Percentiles rank a stretch among this genome's conserved stretches.
These are phyloP conservation scores for Fennellomyces sp. DNA, from an alignment of 371 early-diverging fungal genomes.

Conservation along the genomic window DNA sequence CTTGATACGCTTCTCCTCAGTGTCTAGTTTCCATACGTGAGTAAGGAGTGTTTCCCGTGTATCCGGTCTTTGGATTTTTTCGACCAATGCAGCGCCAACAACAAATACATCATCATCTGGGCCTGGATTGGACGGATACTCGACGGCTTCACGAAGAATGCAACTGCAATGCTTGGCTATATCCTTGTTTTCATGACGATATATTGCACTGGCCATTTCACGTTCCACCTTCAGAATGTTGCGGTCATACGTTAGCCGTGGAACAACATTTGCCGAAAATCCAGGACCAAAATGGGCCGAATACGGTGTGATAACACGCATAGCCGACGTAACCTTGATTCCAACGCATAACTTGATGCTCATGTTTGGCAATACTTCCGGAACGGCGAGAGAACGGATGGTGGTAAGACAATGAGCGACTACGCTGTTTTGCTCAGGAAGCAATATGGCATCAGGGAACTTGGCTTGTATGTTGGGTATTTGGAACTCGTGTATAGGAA, in stretches of 20 bases:
- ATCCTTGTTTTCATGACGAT: constrained; percentile 56
- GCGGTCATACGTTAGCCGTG: constrained; percentile 47
- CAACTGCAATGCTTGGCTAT: constrained; percentile 72
- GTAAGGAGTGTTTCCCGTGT: constrained; percentile 50
- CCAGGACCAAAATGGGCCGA: constrained; percentile 70
- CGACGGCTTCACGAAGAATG: constrained; percentile 60
- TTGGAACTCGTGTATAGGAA: constrained; percentile 73
- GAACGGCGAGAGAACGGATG: constrained; percentile 65
- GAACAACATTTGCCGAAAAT: constrained; percentile 56
- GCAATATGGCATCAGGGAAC: constrained; percentile 49
- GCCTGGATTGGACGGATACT: constrained; percentile 39
- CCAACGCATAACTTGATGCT: constrained; percentile 70
- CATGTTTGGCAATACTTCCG: constrained; percentile 38
- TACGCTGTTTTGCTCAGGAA: constrained; percentile 38
- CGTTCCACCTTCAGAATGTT: constrained; percentile 47
- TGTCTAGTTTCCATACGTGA: constrained; percentile 59
- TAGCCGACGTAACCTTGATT: constrained; percentile 71
- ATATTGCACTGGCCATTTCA: constrained; percentile 64
- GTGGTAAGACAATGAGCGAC: constrained; percentile 67
- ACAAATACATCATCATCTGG: constrained; percentile 53
- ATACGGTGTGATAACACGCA: constrained; percentile 79
- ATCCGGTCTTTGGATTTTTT: constrained; percentile 53
- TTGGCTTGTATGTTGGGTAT: constrained; percentile 58
- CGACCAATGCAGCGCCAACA: constrained; percentile 69
- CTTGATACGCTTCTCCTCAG: constrained; percentile 48